Evolutionary conservation across 495 filamentous ascomycete genomes (phyloP), one percentile per base, ranked within the genome.

Genomic region (Cryomyces minteri): DNA sequence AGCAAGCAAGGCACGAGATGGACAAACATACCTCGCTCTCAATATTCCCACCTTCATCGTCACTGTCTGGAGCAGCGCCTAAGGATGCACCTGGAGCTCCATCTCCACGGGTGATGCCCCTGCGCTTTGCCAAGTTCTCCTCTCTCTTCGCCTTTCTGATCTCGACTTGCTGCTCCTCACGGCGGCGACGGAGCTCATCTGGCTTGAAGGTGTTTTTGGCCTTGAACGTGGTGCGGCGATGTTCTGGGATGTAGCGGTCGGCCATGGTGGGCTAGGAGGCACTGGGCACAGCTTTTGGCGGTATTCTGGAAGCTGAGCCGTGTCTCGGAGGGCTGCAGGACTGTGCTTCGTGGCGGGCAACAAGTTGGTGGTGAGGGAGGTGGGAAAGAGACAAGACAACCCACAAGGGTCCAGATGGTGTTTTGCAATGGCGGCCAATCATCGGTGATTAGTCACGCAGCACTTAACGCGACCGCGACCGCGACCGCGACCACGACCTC

Each of bases 141-240:
- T 99, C 92, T 53, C 92, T 75, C 75, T 96, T 99, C 52, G 84
- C 81, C 71, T 92, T 94, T 50, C 92, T 75, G 58, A 99, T 96
- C 72, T 99, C 92, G 48, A 99, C 92, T 65, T 94, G 88, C 64
- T 92, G 84, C 64, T 99, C 92, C 60, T 99, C 92, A 62, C 92
- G 92, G 63, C 92, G 92, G 59, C 92, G 86, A 58, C 92, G 85
- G 43, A 99, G 80, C 69, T 99, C 92, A 63, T 99, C 92, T 53
- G 87, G 87, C 73, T 93, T 92, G 74, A 99, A 99, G 59, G 85
- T 82, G 62, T 80, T 84, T 72, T 90, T 92, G 48, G 92, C 92
- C 78, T 99, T 99, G 76, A 90, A 99, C 67, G 94, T 88, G 41
- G 81, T 94, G 58, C 92, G 90, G 59, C 92, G 86, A 74, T 99